Conservation (phyloP, 1,284 basidiomycete species). For the Phaffia rhodozyma region DNA sequence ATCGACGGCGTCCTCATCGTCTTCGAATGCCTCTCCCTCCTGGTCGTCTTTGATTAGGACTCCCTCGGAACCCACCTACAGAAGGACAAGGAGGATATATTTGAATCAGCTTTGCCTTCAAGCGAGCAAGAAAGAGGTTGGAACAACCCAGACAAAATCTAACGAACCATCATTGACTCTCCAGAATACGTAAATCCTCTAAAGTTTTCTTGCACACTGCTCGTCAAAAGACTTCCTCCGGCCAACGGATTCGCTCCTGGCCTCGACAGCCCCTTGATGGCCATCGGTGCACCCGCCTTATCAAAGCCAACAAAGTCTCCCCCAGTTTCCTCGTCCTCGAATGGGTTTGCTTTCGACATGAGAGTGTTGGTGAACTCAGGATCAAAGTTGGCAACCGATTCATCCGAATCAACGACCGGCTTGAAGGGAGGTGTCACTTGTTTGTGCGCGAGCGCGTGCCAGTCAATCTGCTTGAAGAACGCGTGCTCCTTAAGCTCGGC, state of each 20-base stretch:
- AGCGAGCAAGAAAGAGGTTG: neutral
- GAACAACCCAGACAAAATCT: neutral
- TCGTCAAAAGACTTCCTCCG: conserved; percentile 57
- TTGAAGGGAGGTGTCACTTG: conserved; percentile 97
- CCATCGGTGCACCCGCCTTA: conserved; percentile 25
- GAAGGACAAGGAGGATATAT: neutral
- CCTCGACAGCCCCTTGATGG: conserved; percentile 30
- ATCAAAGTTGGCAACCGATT: conserved; percentile 95
- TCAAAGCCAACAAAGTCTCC: conserved; percentile 25
- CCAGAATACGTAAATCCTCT: conserved; percentile 81
- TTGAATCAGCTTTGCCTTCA: neutral
- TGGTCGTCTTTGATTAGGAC: conserved; percentile 38
- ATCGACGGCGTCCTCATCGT: conserved; percentile 21
- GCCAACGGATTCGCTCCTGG: conserved; percentile 27
- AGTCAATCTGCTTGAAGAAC: conserved; percentile 89
- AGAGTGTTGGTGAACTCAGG: conserved; percentile 74
- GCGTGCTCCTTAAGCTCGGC: conserved; percentile 91
- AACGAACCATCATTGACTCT: conserved; percentile 50
- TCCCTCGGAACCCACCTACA: conserved; percentile 35
- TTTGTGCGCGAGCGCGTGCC: conserved; percentile 71
- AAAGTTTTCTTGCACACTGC: conserved; percentile 87
- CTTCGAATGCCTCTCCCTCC: conserved; percentile 25
- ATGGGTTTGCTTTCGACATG: conserved; percentile 33
- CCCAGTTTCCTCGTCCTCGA: conserved; percentile 45
- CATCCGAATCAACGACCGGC: conserved; percentile 94